Percentiles rank a stretch among this genome's conserved stretches.
Evolutionary conservation across 495 filamentous ascomycete species (phyloP).

Genomic region (Aspergillus mulundensis): DNA sequence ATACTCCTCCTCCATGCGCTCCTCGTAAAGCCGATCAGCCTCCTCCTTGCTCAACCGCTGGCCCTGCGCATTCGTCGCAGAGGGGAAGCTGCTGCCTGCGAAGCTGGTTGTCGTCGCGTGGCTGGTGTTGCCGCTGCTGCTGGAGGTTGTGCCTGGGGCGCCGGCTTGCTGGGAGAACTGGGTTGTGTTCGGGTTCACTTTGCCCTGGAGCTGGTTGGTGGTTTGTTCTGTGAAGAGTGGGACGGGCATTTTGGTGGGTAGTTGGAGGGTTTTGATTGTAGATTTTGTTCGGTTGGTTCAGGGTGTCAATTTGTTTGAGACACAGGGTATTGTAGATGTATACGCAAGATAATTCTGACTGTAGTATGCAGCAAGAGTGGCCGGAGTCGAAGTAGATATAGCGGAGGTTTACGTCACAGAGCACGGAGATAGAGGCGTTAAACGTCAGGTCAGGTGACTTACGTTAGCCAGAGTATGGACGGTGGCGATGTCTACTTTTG

Average conservation of each 20-base stretch:
- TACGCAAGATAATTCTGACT: too few relatives aligned
- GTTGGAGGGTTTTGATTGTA: not conserved
- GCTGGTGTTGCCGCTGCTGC: not conserved
- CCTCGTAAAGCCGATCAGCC: constrained; percentile 61
- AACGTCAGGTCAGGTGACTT: not conserved
- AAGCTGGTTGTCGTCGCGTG: not conserved
- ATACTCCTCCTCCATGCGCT: constrained; percentile 74
- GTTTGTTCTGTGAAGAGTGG: constrained; percentile 6
- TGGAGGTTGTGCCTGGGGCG: not conserved
- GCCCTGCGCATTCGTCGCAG: constrained; percentile 14
- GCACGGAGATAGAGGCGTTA: not conserved
- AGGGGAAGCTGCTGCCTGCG: not conserved
- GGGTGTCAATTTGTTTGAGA: too few relatives aligned
- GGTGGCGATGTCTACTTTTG: not conserved
- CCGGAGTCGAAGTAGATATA: not conserved
- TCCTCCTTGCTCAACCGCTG: constrained; percentile 45
- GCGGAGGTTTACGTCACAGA: not conserved
- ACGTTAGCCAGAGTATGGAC: not conserved
- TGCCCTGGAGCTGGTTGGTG: not conserved
- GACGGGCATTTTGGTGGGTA: constrained; percentile 7
- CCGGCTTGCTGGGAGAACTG: not conserved
- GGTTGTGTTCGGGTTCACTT: not conserved
- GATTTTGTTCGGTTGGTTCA: not conserved
- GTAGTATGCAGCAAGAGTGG: too few relatives aligned
- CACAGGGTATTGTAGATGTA: too few relatives aligned